Conservation (phyloP, 192 early-diverging fungal species). For the Kickxella alabastrina region DNA sequence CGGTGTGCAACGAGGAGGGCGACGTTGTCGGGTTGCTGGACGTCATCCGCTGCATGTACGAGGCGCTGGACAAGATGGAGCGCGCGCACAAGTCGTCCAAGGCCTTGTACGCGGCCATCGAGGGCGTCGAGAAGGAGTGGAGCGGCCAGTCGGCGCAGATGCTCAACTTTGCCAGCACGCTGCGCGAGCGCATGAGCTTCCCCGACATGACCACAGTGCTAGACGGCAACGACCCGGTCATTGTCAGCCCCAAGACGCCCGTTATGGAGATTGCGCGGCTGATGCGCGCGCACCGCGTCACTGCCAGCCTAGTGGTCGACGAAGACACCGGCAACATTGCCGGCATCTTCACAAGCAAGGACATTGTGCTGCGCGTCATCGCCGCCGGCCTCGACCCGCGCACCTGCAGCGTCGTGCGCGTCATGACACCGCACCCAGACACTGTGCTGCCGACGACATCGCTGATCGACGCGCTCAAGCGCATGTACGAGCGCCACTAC, state of each 20-base stretch:
- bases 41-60: constrained; percentile 82
- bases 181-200: constrained; percentile 85
- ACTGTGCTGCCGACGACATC: constrained; percentile 65
- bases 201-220: constrained; percentile 86
- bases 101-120: constrained; percentile 74
- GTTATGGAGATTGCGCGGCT: constrained; percentile 69
- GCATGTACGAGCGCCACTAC: constrained; percentile 85
- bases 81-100: constrained; percentile 76
- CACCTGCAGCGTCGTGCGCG: constrained; percentile 89
- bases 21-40: constrained; percentile 81
- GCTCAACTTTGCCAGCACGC: constrained; percentile 65
- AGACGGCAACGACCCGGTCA: constrained; percentile 58
- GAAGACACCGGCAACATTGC: constrained; percentile 60
- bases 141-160: constrained; percentile 63
- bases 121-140: constrained; percentile 81
- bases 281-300: constrained; percentile 71
- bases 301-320: constrained; percentile 73
- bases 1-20: constrained; percentile 81
- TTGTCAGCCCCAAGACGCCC: constrained; percentile 61
- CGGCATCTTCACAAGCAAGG: constrained; percentile 92
- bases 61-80: constrained; percentile 82
- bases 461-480: constrained; percentile 77
- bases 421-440: constrained; percentile 94
- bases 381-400: constrained; percentile 83
- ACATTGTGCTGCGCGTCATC: constrained; percentile 83